These are phyloP conservation scores for Tylopilus sp. DNA, from an alignment of 768 basidiomycete species.

Conservation along the genomic window DNA sequence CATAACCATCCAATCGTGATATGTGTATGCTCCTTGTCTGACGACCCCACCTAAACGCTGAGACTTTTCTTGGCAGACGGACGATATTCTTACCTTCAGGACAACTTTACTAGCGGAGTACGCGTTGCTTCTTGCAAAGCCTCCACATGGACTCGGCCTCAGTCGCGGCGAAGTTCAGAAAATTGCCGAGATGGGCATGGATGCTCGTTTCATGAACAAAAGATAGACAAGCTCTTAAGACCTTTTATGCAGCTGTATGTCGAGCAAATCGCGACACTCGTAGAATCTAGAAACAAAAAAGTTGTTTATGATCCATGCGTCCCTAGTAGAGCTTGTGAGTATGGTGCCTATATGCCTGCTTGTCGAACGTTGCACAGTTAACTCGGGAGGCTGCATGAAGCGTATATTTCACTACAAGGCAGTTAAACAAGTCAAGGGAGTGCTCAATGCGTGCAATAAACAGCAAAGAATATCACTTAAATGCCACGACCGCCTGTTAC, in stretches of 20 bases:
- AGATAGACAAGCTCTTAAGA: neutral
- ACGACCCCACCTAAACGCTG: neutral
- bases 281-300: neutral
- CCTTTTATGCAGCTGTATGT: neutral
- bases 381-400: neutral
- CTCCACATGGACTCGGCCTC: constrained; percentile 73
- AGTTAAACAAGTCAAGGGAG: neutral
- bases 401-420: neutral
- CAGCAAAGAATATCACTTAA: constrained; percentile 25
- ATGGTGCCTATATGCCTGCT: too few relatives aligned
- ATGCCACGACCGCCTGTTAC: constrained; percentile 82
- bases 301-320: too few relatives aligned
- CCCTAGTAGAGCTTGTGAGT: too few relatives aligned
- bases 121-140: constrained; percentile 67
- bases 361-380: neutral
- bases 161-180: constrained; percentile 49
- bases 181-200: constrained; percentile 63
- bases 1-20: constrained; percentile 68
- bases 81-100: constrained; percentile 76
- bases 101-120: constrained; percentile 76
- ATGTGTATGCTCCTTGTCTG: constrained; percentile 48
- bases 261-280: too few relatives aligned
- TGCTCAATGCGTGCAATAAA: neutral
- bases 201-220: constrained; percentile 24
- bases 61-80: constrained; percentile 54